Conservation (phyloP, 805 yeast species). For the Candida vaughaniae region DNA sequence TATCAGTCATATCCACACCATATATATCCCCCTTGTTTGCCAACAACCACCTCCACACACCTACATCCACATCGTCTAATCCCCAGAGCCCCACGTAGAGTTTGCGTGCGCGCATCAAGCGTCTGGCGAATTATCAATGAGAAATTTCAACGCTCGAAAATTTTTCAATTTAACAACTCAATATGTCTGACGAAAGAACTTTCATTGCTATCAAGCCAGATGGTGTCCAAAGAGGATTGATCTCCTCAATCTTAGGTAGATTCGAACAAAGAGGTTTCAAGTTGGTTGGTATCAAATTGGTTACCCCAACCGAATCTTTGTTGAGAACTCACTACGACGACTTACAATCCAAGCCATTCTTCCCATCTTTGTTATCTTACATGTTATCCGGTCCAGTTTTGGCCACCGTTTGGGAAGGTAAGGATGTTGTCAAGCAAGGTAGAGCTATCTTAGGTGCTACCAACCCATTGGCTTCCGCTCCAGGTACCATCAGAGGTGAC, state of each 20-base stretch:
- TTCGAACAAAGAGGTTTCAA: slow-evolving; percentile 98
- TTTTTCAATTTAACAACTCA: slow-evolving; percentile 1
- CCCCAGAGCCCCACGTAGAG: too few relatives aligned
- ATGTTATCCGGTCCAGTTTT: slow-evolving; percentile 98
- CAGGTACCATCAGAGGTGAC: slow-evolving; percentile 99
- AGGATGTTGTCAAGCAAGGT: slow-evolving; percentile 98
- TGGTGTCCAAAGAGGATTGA: slow-evolving; percentile 99
- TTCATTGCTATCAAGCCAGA: slow-evolving; percentile 96
- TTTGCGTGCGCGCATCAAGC: too few relatives aligned
- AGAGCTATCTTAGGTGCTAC: slow-evolving; percentile 98
- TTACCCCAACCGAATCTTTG: slow-evolving; percentile 80
- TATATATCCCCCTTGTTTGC: background rate
- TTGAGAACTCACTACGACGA: slow-evolving; percentile 95
- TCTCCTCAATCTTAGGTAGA: slow-evolving; percentile 85
- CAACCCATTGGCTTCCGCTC: slow-evolving; percentile 95
- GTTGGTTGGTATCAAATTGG: slow-evolving; percentile 92
- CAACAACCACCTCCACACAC: background rate
- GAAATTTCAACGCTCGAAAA: slow-evolving; percentile 8
- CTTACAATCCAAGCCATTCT: slow-evolving; percentile 93
- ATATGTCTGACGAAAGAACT: slow-evolving; percentile 78
- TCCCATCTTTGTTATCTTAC: slow-evolving; percentile 94
- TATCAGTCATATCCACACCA: background rate
- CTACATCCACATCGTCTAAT: background rate
- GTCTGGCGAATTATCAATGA: too few relatives aligned
- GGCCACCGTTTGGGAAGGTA: slow-evolving; percentile 99